These are phyloP conservation scores for Mrakia frigida DNA, from an alignment of 768 basidiomycete genomes.

Conservation along the genomic window DNA sequence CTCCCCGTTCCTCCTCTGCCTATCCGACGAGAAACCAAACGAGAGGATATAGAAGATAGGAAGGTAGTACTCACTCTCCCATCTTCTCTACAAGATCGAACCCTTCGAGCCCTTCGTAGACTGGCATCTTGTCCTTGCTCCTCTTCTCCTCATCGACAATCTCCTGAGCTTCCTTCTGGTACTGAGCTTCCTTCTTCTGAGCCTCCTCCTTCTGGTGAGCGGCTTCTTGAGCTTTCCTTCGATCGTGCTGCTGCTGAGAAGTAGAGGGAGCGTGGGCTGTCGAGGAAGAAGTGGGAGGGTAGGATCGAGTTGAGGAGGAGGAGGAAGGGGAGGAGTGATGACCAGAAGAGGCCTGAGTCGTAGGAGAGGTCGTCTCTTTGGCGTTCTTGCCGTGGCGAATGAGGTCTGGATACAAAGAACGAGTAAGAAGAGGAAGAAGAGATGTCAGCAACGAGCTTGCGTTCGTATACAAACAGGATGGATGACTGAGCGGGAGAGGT, in stretches of 20 bases:
- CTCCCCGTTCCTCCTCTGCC: neutral
- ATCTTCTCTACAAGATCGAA: constrained; percentile 75
- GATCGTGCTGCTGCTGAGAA: constrained; percentile 44
- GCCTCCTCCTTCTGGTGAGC: constrained; percentile 35
- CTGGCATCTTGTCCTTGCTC: constrained; percentile 71
- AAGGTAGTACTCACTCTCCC: constrained; percentile 71
- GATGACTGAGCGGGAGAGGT: constrained; percentile 28
- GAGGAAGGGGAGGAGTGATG: constrained; percentile 30
- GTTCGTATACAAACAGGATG: constrained; percentile 13
- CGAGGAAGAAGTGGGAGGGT: constrained; percentile 36
- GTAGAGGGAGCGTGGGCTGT: constrained; percentile 10
- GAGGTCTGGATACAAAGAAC: constrained; percentile 62
- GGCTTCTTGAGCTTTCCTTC: constrained; percentile 35
- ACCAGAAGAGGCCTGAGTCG: constrained; percentile 37
- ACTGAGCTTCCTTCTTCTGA: constrained; percentile 37
- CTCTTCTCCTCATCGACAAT: constrained; percentile 72
- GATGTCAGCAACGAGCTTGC: constrained; percentile 6
- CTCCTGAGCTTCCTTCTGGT: constrained; percentile 53
- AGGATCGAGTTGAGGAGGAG: constrained; percentile 17
- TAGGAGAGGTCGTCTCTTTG: constrained; percentile 34
- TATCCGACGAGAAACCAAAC: neutral
- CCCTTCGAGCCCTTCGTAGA: constrained; percentile 74
- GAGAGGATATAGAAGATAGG: constrained; percentile 21
- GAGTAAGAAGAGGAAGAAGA: constrained; percentile 26
- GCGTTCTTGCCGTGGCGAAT: constrained; percentile 73